phyloP scores from a whole-genome alignment of 2,329 filamentous ascomycete species.

The Colletotrichum brevisporum region DNA sequence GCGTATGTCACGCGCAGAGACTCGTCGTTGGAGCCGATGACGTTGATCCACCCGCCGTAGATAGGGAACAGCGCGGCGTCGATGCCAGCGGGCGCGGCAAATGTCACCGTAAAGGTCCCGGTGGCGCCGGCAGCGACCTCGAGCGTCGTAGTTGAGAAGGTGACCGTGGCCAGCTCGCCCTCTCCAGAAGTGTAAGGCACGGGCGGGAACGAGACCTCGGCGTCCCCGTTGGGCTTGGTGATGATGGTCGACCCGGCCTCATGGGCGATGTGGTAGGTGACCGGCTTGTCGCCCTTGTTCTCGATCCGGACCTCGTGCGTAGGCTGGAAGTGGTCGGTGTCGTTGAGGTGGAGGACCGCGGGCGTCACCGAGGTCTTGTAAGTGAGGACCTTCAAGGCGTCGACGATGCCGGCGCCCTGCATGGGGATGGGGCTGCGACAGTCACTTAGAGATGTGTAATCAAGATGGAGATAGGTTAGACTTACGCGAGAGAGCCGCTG shows the following conservation, averaged over 20 bases:
- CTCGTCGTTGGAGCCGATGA: conserved; percentile 45
- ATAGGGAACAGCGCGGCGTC: conserved; percentile 42
- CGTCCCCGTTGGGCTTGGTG: conserved; percentile 56
- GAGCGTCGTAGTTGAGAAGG: conserved; percentile 58
- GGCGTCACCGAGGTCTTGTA: conserved; percentile 53
- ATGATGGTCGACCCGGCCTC: conserved; percentile 66
- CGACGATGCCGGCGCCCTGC: conserved; percentile 68
- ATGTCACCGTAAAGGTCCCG: conserved; percentile 60
- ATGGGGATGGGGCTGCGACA: neutral
- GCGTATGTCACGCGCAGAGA: conserved; percentile 44
- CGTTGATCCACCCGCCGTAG: conserved; percentile 46
- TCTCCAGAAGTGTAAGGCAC: conserved; percentile 49
- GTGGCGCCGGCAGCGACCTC: conserved; percentile 57
- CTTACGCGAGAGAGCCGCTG: conserved; percentile 29
- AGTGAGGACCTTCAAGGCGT: conserved; percentile 63
- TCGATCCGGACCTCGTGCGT: conserved; percentile 66
- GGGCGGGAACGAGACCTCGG: conserved; percentile 56
- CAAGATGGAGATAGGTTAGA: neutral
- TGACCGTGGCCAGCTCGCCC: conserved; percentile 56
- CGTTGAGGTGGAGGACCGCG: conserved; percentile 73
- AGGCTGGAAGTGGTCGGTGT: conserved; percentile 68
- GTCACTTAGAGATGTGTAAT: neutral
- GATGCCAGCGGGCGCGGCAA: conserved; percentile 49
- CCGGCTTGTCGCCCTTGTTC: conserved; percentile 63
- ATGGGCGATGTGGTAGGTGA: conserved; percentile 67